Evolutionary conservation across 805 yeast species (phyloP).

Genomic region (Diddensiella santjacobensis): DNA sequence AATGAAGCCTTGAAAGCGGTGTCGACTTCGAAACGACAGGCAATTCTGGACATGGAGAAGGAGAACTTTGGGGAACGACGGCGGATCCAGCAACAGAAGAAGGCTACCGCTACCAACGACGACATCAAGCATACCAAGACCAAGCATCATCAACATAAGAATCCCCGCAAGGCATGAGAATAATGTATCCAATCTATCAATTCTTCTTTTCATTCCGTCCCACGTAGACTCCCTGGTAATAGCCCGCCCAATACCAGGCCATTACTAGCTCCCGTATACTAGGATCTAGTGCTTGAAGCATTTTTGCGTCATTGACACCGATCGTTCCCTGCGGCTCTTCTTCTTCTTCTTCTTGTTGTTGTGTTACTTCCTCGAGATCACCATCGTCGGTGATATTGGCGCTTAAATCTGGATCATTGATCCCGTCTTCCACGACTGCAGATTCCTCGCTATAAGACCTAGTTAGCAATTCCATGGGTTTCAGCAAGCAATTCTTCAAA

Average conservation of each 20-base stretch:
- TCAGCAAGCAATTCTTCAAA: too few species aligned
- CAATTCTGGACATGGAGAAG: conserved; percentile 88
- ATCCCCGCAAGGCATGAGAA: too few species aligned
- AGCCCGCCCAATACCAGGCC: conserved; percentile 33
- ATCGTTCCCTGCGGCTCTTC: background rate
- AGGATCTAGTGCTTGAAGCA: conserved; percentile 21
- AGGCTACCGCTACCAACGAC: conserved; percentile 7
- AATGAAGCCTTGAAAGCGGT: conserved; percentile 65
- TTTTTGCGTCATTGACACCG: conserved; percentile 1
- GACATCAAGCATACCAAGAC: conserved; percentile 5
- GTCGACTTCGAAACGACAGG: conserved; percentile 83
- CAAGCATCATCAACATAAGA: background rate
- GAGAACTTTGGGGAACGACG: conserved; percentile 80
- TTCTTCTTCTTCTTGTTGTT: conserved; percentile 2
- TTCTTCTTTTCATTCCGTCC: conserved; percentile 7
- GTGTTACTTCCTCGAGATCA: background rate
- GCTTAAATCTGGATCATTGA: too few species aligned
- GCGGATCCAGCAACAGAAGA: conserved; percentile 47
- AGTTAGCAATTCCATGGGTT: too few species aligned
- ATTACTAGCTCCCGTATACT: conserved; percentile 20
- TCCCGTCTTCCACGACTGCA: too few species aligned
- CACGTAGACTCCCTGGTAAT: conserved; percentile 26
- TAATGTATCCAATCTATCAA: background rate
- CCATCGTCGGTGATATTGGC: background rate
- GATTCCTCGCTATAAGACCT: too few species aligned